A percentile compares a stretch with the other conserved stretches of the same genome.
Conservation (phyloP, 2,329 filamentous ascomycete species). For the Beauveria asiatica region DNA sequence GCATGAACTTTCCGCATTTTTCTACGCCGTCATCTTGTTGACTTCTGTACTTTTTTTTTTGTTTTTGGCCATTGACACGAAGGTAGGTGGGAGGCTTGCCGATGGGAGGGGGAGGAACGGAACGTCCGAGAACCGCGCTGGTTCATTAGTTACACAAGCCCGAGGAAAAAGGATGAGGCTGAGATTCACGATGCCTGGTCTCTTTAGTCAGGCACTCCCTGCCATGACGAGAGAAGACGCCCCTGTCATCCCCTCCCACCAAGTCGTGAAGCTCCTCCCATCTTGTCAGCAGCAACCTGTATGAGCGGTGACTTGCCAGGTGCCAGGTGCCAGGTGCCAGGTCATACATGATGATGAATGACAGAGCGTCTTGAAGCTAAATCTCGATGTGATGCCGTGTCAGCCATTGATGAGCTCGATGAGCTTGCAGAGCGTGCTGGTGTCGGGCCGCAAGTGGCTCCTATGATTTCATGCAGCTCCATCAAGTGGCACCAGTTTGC, state of each 20-base stretch:
- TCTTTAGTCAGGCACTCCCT: conserved; percentile 7
- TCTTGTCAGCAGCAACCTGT: background rate
- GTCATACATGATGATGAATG: too few relatives aligned
- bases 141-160: background rate
- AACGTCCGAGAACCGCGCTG: conserved; percentile 8
- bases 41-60: background rate
- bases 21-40: background rate
- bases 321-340: too few relatives aligned
- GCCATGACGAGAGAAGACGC: background rate
- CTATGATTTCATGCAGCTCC: conserved; percentile 6
- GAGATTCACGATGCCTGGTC: conserved; percentile 8
- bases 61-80: background rate
- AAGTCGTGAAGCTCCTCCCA: background rate
- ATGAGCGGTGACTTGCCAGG: background rate
- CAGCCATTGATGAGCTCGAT: background rate
- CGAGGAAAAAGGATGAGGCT: conserved; percentile 8
- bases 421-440: background rate
- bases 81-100: background rate
- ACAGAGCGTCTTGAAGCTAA: background rate
- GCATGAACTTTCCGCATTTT: conserved; percentile 12
- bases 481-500: conserved; percentile 5
- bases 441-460: conserved; percentile 5
- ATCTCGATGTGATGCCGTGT: background rate
- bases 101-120: conserved; percentile 2
- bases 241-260: conserved; percentile 3